Conservation (phyloP, 331 rosid genomes). For the Erythrophleum ivorense region DNA sequence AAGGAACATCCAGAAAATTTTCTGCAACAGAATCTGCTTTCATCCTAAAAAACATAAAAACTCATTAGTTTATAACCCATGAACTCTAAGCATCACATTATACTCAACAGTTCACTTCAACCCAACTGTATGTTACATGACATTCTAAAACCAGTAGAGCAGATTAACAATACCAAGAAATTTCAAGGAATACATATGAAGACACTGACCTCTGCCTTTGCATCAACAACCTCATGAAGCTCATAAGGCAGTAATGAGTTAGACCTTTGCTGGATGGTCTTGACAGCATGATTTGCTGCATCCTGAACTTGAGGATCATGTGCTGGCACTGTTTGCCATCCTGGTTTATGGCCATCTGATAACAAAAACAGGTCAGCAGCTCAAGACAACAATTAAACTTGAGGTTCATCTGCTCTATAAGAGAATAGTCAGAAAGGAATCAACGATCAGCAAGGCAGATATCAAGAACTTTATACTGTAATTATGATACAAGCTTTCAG, state of each 20-base stretch:
- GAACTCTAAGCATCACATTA: neutral
- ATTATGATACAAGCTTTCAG: neutral
- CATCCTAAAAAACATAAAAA: neutral
- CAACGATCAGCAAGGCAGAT: constrained; percentile 14
- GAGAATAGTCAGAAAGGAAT: constrained; percentile 4
- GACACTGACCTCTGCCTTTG: constrained; percentile 88
- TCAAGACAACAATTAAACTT: constrained; percentile 21
- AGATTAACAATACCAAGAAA: constrained; percentile 16
- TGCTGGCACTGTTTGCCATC: constrained; percentile 78
- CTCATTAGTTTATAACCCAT: neutral
- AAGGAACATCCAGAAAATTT: neutral
- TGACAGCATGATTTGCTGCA: constrained; percentile 90
- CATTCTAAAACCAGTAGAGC: constrained; percentile 11
- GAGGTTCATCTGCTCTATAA: constrained; percentile 12
- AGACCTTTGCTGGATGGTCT: constrained; percentile 87
- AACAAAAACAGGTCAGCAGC: constrained; percentile 26
- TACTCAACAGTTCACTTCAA: neutral
- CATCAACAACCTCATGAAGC: constrained; percentile 83
- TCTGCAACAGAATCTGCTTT: neutral
- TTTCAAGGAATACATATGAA: constrained; percentile 1
- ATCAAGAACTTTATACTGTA: neutral
- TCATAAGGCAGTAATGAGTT: constrained; percentile 84
- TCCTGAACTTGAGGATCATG: constrained; percentile 93
- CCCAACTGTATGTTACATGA: neutral
- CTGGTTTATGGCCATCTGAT: constrained; percentile 69